Base-by-base conservation (phyloP, 345 rosid genomes). In the Syzygium oleosum region DNA sequence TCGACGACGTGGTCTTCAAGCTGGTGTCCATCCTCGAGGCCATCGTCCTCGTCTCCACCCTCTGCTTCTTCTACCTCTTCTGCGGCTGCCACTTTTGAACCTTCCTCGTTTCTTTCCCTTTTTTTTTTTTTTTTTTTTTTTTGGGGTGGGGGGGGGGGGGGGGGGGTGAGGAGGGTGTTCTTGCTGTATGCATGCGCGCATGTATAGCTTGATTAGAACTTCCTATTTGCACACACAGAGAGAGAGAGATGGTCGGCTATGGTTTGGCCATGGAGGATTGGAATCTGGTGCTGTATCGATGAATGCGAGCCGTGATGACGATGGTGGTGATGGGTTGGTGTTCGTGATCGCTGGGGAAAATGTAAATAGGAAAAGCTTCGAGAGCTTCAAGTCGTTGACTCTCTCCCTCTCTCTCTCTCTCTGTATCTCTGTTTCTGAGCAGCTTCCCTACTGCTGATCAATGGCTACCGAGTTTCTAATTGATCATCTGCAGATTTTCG, bases 21-120 rank as follows among this genome's bases (percentile, higher is more conserved):
- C 85, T 91, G 54, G 79, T 88, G 25, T 91, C 91, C 38, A 87
- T 91, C 41, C 38, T 88, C 52, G 94, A 92, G 89, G 93, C 91
- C 31, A 52, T 90, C 56, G 89, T 88, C 58, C 91, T 92, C 49
- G 90, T 90, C 85, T 85, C 93, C 68, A 84, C 90, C 53, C 90
- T 92, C 59, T 90, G 94, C 55, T 91, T 90, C 93, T 92, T 92
- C 88, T 88, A 88, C 52, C 88, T 92, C 87, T 92, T 90, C 88
- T 91, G 93, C 87, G 91, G 94, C 89, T 92, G 93, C 92, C 88
- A 87, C 56, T 59, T 92, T 4, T 91, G 92, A 43, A 43, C 46
- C 46, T 43, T 43, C 46, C 46, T 5, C 46, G 29, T 14, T 55
- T 55, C 10, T 87, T 56, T 51, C 22, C 52, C 10, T 15, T 14